Evolutionary conservation across 129 eudicot genomes (phyloP), one percentile per base, ranked within the genome.

Genomic region (Ambrosia artemisiifolia): DNA sequence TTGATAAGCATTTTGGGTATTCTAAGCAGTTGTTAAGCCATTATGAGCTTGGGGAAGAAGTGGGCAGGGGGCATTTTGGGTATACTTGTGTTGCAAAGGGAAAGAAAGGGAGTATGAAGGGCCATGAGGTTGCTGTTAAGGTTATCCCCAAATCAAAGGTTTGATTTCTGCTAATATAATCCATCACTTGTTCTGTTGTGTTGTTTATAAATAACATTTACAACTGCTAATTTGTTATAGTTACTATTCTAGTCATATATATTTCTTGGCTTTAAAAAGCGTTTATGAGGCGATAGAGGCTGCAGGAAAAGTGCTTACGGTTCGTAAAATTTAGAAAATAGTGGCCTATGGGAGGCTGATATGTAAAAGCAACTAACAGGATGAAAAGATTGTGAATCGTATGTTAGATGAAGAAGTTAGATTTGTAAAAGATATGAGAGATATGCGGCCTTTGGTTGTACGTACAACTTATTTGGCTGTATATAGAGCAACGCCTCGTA

Each of bases 71-170:
- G 51, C 99, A 95, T 86, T 95, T 95, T 80, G 99, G 99, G 75
- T 95, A 86, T 79, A 90, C 99, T 81, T 88, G 97, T 76, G 62
- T 69, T 38, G 99, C 91, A 70, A 90, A 78, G 81, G 99, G 93
- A 42, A 95, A 90, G 81, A 95, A 81, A 80, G 99, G 97, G 65
- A 86, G 91, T 83, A 77, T 88, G 91, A 95, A 88, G 77, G 99
- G 99, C 48, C 89, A 84, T 55, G 97, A 90, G 78, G 99, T 90
- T 80, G 99, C 99, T 44, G 96, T 95, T 79, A 95, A 95, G 76
- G 96, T 95, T 68, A 95, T 95, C 71, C 99, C 99, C 4, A 95
- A 95, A 82, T 86, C 97, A 7, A 90, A 95, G 99, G 99, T 95
- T 54, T 59, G 78, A 16, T 77, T 81, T 79, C 71, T 3, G 44